Conservation (phyloP, 2,329 filamentous ascomycete genomes). For the Paracamarosporium sp. region DNA sequence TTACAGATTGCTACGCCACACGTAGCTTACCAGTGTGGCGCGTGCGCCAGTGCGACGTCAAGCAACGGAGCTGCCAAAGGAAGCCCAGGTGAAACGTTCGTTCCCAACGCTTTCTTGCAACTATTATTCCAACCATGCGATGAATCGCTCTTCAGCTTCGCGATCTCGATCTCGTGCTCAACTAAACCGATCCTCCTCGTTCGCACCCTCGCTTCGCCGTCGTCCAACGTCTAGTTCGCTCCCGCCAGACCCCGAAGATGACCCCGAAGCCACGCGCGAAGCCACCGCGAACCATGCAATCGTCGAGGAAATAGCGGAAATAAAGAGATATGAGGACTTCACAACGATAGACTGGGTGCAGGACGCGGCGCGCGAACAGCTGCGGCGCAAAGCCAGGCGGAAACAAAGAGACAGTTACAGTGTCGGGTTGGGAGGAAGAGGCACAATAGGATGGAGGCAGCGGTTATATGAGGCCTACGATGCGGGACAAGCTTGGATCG, state of each 20-base stretch:
- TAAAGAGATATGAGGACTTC: conserved; percentile 98
- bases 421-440: conserved; percentile 63
- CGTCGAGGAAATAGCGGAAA: conserved; percentile 94
- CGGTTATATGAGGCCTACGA: conserved; percentile 88
- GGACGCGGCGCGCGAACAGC: conserved; percentile 89
- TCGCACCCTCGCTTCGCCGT: conserved; percentile 61
- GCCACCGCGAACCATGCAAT: conserved; percentile 72
- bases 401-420: conserved; percentile 76
- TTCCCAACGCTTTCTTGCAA: not conserved
- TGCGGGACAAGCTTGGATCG: conserved; percentile 96
- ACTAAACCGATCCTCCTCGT: conserved; percentile 51
- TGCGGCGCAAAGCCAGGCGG: conserved; percentile 77
- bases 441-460: conserved; percentile 75
- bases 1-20: not conserved
- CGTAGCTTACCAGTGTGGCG: not conserved
- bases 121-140: conserved; percentile 42
- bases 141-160: conserved; percentile 52
- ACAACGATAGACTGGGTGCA: conserved; percentile 99
- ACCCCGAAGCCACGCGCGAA: conserved; percentile 59
- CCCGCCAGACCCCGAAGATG: conserved; percentile 67
- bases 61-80: not conserved
- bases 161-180: conserved; percentile 30
- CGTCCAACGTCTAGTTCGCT: conserved; percentile 73
- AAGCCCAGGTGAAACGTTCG: not conserved
- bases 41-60: not conserved